phyloP scores from a whole-genome alignment of 163 green algal genomes.

The Trebouxiophyceae sp. region DNA sequence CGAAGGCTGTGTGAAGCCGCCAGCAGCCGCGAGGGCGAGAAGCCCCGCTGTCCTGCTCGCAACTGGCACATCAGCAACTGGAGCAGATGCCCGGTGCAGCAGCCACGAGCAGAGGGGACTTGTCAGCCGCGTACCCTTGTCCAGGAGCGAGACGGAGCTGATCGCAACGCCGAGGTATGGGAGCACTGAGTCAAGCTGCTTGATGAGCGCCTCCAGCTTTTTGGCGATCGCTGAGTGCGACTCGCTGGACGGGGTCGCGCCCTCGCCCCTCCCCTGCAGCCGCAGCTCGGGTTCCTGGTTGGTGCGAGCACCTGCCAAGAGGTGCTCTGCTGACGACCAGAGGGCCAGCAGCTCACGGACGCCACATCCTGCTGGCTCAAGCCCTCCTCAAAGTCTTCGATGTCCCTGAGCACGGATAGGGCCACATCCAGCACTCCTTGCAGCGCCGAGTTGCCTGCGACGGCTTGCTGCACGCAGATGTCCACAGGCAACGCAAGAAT shows the following conservation, averaged over 20 bases:
- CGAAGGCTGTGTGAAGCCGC: conserved; percentile 1
- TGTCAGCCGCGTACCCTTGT: conserved; percentile 3
- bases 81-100: not conserved
- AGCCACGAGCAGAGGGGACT: not conserved
- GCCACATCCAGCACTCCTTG: conserved; percentile 13
- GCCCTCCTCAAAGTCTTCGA: conserved; percentile 10
- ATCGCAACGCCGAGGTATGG: conserved; percentile 13
- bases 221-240: too few species aligned
- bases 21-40: conserved; percentile 11
- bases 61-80: not conserved
- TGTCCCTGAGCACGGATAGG: conserved; percentile 8
- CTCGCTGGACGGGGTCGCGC: too few species aligned
- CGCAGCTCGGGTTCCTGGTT: too few species aligned
- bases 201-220: conserved; percentile 10
- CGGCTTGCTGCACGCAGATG: conserved; percentile 4
- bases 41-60: not conserved
- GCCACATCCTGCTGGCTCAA: too few species aligned
- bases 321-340: too few species aligned
- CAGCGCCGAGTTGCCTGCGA: conserved; percentile 6
- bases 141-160: conserved; percentile 9
- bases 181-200: conserved; percentile 12
- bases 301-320: too few species aligned
- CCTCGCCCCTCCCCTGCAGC: too few species aligned
- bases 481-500: not conserved
- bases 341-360: too few species aligned